phyloP scores from a whole-genome alignment of 768 basidiomycete genomes.

The Calocybe indica region DNA sequence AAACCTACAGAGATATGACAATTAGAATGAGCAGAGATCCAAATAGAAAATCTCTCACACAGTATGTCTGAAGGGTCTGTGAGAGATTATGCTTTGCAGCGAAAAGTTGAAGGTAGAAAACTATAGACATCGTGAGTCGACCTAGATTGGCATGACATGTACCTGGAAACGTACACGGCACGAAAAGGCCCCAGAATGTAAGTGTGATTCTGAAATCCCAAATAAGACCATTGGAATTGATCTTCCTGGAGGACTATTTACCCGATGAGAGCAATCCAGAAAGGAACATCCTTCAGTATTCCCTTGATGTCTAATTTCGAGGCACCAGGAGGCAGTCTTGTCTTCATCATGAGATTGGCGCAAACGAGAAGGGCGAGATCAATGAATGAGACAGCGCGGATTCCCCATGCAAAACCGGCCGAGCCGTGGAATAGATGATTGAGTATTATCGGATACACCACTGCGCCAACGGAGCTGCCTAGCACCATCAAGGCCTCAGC shows the following conservation, averaged over 20 bases:
- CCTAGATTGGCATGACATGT: too few species aligned
- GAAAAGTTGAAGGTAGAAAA: conserved; percentile 49
- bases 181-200: conserved; percentile 42
- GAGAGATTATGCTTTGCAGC: conserved; percentile 31
- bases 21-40: too few species aligned
- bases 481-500: conserved; percentile 1
- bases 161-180: conserved; percentile 36
- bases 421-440: conserved; percentile 35
- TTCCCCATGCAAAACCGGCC: conserved; percentile 35
- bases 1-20: conserved; percentile 25
- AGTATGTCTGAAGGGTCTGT: conserved; percentile 36
- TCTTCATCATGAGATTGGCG: conserved; percentile 38
- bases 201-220: too few species aligned
- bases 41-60: conserved; percentile 20
- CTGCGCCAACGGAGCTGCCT: conserved; percentile 44
- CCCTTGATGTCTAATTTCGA: conserved; percentile 1
- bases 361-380: conserved; percentile 36
- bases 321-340: conserved; percentile 26
- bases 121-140: conserved; percentile 14
- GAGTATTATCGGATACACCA: conserved; percentile 48
- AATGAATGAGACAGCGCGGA: conserved; percentile 40
- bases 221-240: too few species aligned
- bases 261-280: too few species aligned
- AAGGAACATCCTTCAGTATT: too few species aligned
- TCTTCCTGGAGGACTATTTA: too few species aligned